Conservation (phyloP, 75 land plant genomes). For the Azolla pinnata region DNA sequence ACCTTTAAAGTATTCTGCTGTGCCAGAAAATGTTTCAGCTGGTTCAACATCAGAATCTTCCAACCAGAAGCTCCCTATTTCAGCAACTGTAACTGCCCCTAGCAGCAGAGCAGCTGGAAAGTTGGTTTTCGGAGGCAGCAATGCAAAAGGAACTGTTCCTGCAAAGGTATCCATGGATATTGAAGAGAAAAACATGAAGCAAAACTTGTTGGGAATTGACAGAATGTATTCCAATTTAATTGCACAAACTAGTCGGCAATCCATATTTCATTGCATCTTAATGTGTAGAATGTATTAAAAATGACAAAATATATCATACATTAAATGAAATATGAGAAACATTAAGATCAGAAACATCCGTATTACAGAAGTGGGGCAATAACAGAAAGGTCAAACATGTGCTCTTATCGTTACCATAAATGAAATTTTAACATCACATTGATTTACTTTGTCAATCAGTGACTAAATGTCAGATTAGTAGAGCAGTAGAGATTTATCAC, state of each 20-base stretch:
- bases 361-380: no score
- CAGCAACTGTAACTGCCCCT: conserved; percentile 8
- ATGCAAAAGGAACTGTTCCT: conserved; percentile 27
- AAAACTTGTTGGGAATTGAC: not conserved
- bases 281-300: not conserved
- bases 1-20: conserved; percentile 22
- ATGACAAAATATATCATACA: not conserved
- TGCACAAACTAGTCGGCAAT: not conserved
- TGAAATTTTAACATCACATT: no score
- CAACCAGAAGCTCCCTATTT: conserved; percentile 4
- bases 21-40: conserved; percentile 9
- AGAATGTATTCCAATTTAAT: not conserved
- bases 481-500: no score
- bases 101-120: conserved; percentile 42
- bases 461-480: no score
- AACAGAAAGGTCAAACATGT: no score
- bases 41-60: conserved; percentile 4
- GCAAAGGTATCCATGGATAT: conserved; percentile 22
- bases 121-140: conserved; percentile 76
- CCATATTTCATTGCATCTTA: not conserved
- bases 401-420: no score
- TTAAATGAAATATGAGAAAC: no score
- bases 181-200: not conserved
- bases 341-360: no score
- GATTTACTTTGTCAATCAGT: no score